Evolutionary conservation across 1,139 yeast species (phyloP), one percentile per base, ranked within the genome.

Genomic region (Candida dubliniensis): DNA sequence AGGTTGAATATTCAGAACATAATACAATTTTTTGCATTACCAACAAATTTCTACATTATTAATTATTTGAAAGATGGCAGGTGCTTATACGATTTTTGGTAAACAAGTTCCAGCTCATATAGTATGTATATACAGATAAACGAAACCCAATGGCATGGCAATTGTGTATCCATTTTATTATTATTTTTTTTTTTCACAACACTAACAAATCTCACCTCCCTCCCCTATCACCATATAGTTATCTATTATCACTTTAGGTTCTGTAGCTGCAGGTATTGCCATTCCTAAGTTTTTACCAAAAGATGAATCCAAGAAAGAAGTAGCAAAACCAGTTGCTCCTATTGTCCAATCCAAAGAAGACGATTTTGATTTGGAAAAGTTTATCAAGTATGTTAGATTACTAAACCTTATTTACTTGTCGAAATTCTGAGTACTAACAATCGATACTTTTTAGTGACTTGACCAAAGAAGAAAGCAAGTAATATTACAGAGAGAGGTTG

Each of bases 331-430:
- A 34, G 63, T 64, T 23, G 56, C 66, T 24, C 59, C 69, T n/a
- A 63, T 63, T 15, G 56, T 62, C 25, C 66, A 61, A 18, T 36
- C 64, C 33, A 66, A 69, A 48, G 76, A 69, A 47, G 82, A 74
- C n/a, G 87, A 82, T 43, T 67, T 82, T 45, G 86, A 82, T 54
- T 75, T 81, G 49, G 87, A 81, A 57, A 79, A 80, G 59, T 65
- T 79, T 55, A 64, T 83, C 54, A 75, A 72, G 82, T 78, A 69
- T 55, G 82, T 77, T 61, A 45, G 14, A 14, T 15, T 3, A 11
- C 13, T 23, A 35, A 23, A 29, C 25, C n/a, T n/a, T n/a, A n/a
- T n/a, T n/a, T n/a, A n/a, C n/a, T n/a, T n/a, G n/a, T n/a, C n/a
- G n/a, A n/a, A n/a, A n/a, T n/a, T n/a, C n/a, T n/a, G n/a, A n/a